Base-by-base conservation (phyloP, 75 land plant genomes). In the Ceratopteris richardii region DNA sequence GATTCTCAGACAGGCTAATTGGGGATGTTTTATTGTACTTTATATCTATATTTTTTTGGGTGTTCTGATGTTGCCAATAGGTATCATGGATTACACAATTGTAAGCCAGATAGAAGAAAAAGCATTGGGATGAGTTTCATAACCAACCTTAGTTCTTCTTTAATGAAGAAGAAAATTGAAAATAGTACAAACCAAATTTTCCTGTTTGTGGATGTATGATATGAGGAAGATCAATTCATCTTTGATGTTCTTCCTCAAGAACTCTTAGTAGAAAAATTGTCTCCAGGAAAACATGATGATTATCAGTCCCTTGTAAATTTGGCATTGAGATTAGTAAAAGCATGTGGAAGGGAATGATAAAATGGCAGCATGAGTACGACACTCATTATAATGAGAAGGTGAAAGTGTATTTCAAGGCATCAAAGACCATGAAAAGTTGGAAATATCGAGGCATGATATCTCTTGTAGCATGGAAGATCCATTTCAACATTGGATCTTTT, bases 261-360 rank as follows among this genome's bases (percentile, higher is more conserved):
- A 25, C 82, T 82, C 46, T 39, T 75, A 2, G 53, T 30, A 29
- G 70, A 67, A 0, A 77, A 66, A 25, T 57, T 64, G 13, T 61
- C 71, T 36, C 78, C 71, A 13, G 64, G 56, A 31, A 74, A 64
- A 44, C 60, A 71, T 26, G 73, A 73, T 64, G 81, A 81, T 29
- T 81, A 81, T 51, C 84, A 81, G 42, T 73, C 63, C 5, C 81
- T 81, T 61, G 76, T 18, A 67, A 60, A 2, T 80, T 80, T 57
- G 77, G 75, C 39, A 1, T 71, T 27, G 17, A 29, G 29, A 71
- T 64, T 56, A 63, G 79, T 52, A 76, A 76, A 40, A 40, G 64
- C 7, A 68, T 65, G 72, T 76, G 65, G 54, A 21, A 56, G 33
- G 66, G 68, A 11, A 75, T 71, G 74, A 30, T 75, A 13, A 57